Conservation (phyloP, 1,284 basidiomycete species). For the Gymnopus androsaceus region DNA sequence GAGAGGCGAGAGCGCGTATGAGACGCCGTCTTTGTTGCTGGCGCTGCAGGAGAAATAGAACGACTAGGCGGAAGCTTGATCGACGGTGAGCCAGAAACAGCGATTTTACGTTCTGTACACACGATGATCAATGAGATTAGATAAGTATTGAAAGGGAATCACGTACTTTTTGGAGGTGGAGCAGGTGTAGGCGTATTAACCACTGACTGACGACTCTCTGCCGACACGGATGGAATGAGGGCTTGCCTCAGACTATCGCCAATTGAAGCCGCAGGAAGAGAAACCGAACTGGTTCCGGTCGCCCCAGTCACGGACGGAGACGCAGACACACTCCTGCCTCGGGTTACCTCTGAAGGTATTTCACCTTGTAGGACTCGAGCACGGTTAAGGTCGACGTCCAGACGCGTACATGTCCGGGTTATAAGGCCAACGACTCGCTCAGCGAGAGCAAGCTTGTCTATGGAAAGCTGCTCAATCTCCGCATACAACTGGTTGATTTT, state of each 20-base stretch:
- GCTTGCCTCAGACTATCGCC: conserved; percentile 16
- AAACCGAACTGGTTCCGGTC: conserved; percentile 21
- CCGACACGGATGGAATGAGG: conserved; percentile 5
- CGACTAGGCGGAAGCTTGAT: conserved; percentile 33
- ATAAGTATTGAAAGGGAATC: conserved; percentile 25
- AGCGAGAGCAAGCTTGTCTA: conserved; percentile 58
- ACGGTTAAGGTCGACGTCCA: conserved; percentile 57
- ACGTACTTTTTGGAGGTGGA: conserved; percentile 37
- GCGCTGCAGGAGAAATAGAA: conserved; percentile 12
- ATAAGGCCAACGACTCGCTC: conserved; percentile 55
- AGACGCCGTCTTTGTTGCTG: conserved; percentile 38
- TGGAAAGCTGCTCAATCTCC: conserved; percentile 47
- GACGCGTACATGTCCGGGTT: conserved; percentile 37
- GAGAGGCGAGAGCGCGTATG: conserved; percentile 41
- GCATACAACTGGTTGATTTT: conserved; percentile 43
- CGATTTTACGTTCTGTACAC: conserved; percentile 30
- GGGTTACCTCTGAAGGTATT: conserved; percentile 15
- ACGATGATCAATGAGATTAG: neutral
- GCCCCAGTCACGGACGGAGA: conserved; percentile 32
- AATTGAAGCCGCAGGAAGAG: conserved; percentile 21
- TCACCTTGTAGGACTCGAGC: conserved; percentile 61
- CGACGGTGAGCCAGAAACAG: conserved; percentile 28
- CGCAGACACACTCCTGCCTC: conserved; percentile 18
- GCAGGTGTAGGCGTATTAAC: conserved; percentile 9
- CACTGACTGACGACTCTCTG: neutral